phyloP scores from a whole-genome alignment of 202 grass and related monocot species.

The Zizania palustris region DNA sequence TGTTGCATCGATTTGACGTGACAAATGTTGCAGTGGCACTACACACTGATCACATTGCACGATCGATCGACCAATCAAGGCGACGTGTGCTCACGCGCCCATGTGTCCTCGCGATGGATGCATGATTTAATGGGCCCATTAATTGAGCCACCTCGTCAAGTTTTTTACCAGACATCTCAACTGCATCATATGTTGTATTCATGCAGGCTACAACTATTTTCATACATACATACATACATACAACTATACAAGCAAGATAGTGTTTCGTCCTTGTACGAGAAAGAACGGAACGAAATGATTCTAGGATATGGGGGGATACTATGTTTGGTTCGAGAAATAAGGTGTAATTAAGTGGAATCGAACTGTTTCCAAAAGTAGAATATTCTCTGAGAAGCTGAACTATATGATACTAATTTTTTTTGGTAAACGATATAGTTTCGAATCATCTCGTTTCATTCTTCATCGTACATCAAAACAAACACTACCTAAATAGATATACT shows the following conservation, averaged over 20 bases:
- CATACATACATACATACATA: not conserved
- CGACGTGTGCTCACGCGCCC: constrained; percentile 7
- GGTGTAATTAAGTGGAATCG: too few relatives aligned
- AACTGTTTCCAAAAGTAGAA: too few relatives aligned
- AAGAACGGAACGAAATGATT: too few relatives aligned
- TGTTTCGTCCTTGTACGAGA: too few relatives aligned
- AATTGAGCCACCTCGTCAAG: not conserved
- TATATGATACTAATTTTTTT: too few relatives aligned
- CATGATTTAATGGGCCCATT: not conserved
- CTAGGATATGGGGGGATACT: too few relatives aligned
- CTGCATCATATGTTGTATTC: not conserved
- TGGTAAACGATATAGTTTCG: too few relatives aligned
- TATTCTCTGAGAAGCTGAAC: too few relatives aligned
- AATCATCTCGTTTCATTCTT: too few relatives aligned
- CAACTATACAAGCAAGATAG: not conserved
- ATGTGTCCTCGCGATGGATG: constrained; percentile 10
- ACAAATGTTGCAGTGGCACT: not conserved
- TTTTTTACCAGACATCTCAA: not conserved
- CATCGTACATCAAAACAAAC: too few relatives aligned
- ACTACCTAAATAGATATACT: too few relatives aligned
- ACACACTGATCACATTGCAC: not conserved
- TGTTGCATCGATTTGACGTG: constrained; percentile 45
- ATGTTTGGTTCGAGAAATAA: too few relatives aligned
- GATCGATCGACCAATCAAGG: not conserved
- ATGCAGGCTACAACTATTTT: not conserved